phyloP scores from a whole-genome alignment of 2,329 filamentous ascomycete species.

The Epichloe bromicola region DNA sequence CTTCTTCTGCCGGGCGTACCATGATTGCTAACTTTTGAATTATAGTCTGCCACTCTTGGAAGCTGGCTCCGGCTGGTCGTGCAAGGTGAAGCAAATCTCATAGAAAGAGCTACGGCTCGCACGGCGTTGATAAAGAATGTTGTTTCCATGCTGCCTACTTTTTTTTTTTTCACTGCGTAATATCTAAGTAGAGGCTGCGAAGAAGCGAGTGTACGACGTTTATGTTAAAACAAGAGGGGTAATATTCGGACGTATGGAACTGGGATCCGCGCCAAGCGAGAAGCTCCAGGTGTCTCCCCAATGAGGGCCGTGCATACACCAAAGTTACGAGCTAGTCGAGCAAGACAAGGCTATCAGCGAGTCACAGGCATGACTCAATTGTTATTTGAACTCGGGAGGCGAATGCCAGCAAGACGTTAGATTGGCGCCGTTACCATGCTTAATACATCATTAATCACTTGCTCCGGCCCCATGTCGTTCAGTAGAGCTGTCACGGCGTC shows the following conservation, averaged over 20 bases:
- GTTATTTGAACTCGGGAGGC: neutral
- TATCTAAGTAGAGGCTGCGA: too few relatives aligned
- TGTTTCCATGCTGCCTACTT: too few relatives aligned
- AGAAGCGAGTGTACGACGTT: neutral
- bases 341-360: neutral
- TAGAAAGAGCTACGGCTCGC: slow-evolving; percentile 20
- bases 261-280: too few relatives aligned
- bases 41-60: slow-evolving; percentile 68
- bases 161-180: neutral
- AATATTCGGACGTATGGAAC: too few relatives aligned
- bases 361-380: neutral
- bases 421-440: slow-evolving; percentile 34
- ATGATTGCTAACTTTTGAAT: slow-evolving; percentile 8
- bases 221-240: neutral
- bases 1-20: neutral
- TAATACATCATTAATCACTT: slow-evolving; percentile 53
- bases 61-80: slow-evolving; percentile 77
- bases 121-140: neutral
- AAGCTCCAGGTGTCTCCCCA: too few relatives aligned
- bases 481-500: slow-evolving; percentile 55
- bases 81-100: slow-evolving; percentile 66
- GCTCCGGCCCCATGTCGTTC: slow-evolving; percentile 45
- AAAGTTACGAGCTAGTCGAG: neutral
- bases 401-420: neutral
- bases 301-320: neutral